Evolutionary conservation across 1,284 basidiomycete species (phyloP), one percentile per base, ranked within the genome.

Genomic region (Xerocomus nothofagi): DNA sequence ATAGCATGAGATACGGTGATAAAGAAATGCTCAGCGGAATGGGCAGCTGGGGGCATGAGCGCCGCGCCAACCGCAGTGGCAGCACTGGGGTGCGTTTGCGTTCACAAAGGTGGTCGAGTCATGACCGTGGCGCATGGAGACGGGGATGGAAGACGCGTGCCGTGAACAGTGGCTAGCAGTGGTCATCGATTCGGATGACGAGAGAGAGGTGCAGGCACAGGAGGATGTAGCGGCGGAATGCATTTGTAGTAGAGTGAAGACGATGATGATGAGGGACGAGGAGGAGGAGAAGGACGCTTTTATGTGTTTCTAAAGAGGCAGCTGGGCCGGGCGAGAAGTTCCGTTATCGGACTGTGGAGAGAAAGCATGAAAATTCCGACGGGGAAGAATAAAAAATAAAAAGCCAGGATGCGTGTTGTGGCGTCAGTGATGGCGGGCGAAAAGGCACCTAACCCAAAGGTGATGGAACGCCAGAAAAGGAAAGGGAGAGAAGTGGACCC

Each of bases 41-140:
- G 85, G 85, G 73, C 84, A 87, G 62, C 72, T 76, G 34, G 80
- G 78, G n/a, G 80, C 70, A 63, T 88, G 85, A 49, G 72, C 63
- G 39, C 84, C 85, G 58, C 84, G 81, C 73, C 74, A 84, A 56
- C 84, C 84, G 55, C 86, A 88, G 65, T 86, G 84, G 75, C 83
- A 86, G 72, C 86, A 88, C 65, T 87, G 84, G 54, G 85, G 84
- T 18, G 79, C 72, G 70, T 76, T 78, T 55, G 67, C 64, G 66
- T 74, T 56, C 2, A 57, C 56, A 6, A 63, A 23, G 17, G 43
- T 33, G 46, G 53, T 15, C 17, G 54, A 17, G 59, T 65, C 57
- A 3, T 54, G 53, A 11, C 31, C 39, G 17, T 47, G 44, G 21
- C 63, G 62, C 48, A 24, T 41, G 15, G 62, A 48, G 44, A 67